A percentile compares a stretch with the other conserved stretches of the same genome.
These are phyloP conservation scores for Verticillium alfalfae DNA, from an alignment of 2,329 filamentous ascomycete genomes.

Conservation along the genomic window DNA sequence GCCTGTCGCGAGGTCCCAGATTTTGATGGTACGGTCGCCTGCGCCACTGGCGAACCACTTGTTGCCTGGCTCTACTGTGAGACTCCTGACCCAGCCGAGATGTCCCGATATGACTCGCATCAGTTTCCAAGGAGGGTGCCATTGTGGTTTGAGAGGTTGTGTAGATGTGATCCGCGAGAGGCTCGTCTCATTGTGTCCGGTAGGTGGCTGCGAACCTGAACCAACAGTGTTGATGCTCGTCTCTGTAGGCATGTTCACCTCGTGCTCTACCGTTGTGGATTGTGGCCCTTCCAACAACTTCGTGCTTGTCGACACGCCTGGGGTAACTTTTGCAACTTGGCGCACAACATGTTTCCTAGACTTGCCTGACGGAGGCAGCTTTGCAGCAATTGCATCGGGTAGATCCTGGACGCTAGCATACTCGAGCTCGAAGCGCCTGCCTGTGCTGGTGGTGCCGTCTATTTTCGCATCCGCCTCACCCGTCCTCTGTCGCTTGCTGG, in stretches of 20 bases:
- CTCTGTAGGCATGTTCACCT: not conserved
- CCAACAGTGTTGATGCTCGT: not conserved
- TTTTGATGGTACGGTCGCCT: conserved; percentile 95
- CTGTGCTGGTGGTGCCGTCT: conserved; percentile 10
- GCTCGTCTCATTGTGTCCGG: not conserved
- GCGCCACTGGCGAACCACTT: conserved; percentile 96
- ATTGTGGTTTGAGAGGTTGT: conserved; percentile 64
- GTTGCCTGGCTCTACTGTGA: conserved; percentile 93
- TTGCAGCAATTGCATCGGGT: conserved; percentile 71
- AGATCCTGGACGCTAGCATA: conserved; percentile 74
- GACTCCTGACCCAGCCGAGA: conserved; percentile 83
- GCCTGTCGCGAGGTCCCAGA: conserved; percentile 92
- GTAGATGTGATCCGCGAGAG: not conserved
- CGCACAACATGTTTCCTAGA: conserved; percentile 21
- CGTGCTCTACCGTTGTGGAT: not conserved
- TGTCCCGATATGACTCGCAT: conserved; percentile 97
- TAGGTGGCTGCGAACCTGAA: not conserved
- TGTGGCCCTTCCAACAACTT: conserved; percentile 30
- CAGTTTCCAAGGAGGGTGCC: conserved; percentile 98
- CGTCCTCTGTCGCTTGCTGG: conserved; percentile 29
- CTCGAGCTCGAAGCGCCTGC: conserved; percentile 60
- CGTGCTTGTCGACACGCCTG: conserved; percentile 16
- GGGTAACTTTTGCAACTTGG: conserved; percentile 45
- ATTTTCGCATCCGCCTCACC: not conserved
- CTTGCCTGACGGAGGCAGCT: conserved; percentile 52